Conservation (phyloP, 2,329 filamentous ascomycete genomes). For the Neonectria hederae region DNA sequence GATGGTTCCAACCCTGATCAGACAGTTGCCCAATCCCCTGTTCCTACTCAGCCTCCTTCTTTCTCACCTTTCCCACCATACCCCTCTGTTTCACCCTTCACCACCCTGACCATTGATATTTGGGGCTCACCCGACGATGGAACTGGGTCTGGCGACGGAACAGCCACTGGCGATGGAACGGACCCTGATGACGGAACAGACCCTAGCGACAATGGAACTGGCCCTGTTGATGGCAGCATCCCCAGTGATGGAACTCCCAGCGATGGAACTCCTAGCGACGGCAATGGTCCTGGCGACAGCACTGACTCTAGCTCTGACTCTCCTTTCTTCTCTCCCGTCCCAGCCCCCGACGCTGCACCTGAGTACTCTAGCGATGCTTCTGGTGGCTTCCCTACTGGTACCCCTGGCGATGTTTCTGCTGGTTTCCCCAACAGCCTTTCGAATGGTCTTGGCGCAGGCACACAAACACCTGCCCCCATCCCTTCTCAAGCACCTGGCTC, state of each 20-base stretch:
- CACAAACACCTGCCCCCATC: constrained; percentile 24
- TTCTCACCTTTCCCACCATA: constrained; percentile 23
- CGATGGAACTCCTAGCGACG: neutral
- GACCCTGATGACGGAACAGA: constrained; percentile 13
- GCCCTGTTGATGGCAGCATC: constrained; percentile 14
- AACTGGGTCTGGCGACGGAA: constrained; percentile 14
- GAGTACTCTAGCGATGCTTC: constrained; percentile 29
- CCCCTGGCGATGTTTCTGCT: constrained; percentile 17
- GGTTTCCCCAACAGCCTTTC: constrained; percentile 27
- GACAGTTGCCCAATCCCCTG: constrained; percentile 38
- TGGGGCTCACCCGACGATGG: constrained; percentile 40
- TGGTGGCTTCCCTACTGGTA: constrained; percentile 24
- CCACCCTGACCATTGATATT: constrained; percentile 49
- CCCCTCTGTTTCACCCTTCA: constrained; percentile 44
- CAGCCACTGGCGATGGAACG: neutral
- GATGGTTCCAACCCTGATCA: constrained; percentile 32
- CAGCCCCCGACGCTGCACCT: constrained; percentile 34
- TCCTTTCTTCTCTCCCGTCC: constrained; percentile 20
- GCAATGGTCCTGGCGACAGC: neutral
- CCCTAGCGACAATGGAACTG: constrained; percentile 19
- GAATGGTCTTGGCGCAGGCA: constrained; percentile 23
- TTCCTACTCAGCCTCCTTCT: constrained; percentile 41
- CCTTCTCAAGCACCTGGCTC: constrained; percentile 27
- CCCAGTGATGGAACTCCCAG: constrained; percentile 11
- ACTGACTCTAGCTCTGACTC: neutral